A percentile compares a stretch with the other conserved stretches of the same genome.
Conservation (phyloP, 306 rosid species). For the Carpinus viminea region DNA sequence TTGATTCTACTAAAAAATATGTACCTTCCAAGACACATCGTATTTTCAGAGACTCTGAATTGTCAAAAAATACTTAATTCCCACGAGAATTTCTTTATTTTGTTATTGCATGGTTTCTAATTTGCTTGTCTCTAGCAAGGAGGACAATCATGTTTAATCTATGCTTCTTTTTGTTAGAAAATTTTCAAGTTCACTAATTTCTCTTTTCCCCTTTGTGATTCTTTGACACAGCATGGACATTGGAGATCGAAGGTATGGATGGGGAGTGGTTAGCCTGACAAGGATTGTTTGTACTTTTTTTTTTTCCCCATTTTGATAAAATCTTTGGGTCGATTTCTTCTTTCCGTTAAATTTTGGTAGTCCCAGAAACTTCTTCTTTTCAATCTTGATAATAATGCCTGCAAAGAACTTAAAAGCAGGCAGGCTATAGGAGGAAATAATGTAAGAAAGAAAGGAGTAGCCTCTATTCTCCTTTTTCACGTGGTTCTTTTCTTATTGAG, state of each 20-base stretch:
- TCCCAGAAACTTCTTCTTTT: conserved; percentile 27
- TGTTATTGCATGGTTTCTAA: background rate
- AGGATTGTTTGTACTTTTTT: conserved; percentile 40
- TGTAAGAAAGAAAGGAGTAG: conserved; percentile 35
- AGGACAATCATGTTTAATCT: background rate
- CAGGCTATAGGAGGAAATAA: conserved; percentile 34
- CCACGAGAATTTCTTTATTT: background rate
- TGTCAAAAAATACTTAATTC: background rate
- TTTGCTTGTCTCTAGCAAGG: background rate
- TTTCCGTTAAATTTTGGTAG: conserved; percentile 18
- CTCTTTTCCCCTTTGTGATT: background rate
- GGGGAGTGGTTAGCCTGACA: conserved; percentile 79
- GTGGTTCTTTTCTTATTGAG: too few species aligned
- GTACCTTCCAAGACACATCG: too few species aligned
- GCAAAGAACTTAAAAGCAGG: conserved; percentile 40
- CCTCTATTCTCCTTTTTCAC: background rate
- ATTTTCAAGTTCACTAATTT: background rate
- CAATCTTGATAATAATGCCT: conserved; percentile 39
- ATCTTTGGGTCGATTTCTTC: conserved; percentile 38
- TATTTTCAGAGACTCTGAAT: too few species aligned
- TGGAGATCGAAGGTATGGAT: conserved; percentile 79
- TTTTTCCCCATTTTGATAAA: conserved; percentile 31
- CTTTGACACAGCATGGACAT: conserved; percentile 70
- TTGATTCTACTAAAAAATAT: too few species aligned
- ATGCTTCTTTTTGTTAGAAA: background rate